Percentiles rank a stretch among this genome's conserved stretches.
phyloP scores from a whole-genome alignment of 129 eudicot species.

The Apium graveolens region DNA sequence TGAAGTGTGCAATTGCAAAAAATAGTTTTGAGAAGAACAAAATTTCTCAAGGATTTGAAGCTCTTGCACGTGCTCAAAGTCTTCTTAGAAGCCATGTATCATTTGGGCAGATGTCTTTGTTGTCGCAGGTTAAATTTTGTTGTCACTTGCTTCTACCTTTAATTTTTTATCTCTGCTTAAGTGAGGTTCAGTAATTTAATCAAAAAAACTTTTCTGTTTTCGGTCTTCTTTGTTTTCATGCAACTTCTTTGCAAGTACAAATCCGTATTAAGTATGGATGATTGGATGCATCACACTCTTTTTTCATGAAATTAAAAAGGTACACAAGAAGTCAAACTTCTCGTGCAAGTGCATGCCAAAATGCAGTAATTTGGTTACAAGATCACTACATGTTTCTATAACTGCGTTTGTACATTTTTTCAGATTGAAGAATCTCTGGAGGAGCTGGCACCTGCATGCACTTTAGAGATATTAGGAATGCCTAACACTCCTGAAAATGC shows the following conservation, averaged over 20 bases:
- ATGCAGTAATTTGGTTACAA: background rate
- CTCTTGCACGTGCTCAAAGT: slow-evolving; percentile 96
- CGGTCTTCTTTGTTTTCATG: background rate
- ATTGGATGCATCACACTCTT: background rate
- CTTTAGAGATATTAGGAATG: slow-evolving; percentile 79
- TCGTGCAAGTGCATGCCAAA: background rate
- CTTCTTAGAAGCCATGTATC: slow-evolving; percentile 74
- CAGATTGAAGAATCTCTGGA: slow-evolving; percentile 98
- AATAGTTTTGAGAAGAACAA: slow-evolving; percentile 70
- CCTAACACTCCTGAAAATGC: slow-evolving; percentile 72
- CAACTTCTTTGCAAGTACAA: background rate
- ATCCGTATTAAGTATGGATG: background rate
- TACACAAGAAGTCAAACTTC: background rate
- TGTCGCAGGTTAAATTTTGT: slow-evolving; percentile 52
- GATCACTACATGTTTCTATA: slow-evolving; percentile 1
- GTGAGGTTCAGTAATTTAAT: background rate
- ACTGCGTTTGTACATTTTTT: slow-evolving; percentile 10
- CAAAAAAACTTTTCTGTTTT: background rate
- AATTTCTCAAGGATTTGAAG: slow-evolving; percentile 92
- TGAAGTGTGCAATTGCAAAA: slow-evolving; percentile 98
- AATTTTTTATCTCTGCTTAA: background rate
- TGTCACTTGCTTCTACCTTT: slow-evolving; percentile 6
- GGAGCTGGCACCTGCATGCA: slow-evolving; percentile 94
- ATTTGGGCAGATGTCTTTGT: slow-evolving; percentile 67
- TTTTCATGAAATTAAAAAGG: background rate